Evolutionary conservation across 2,329 filamentous ascomycete species (phyloP).

Genomic region (Aspergillus intermedius): DNA sequence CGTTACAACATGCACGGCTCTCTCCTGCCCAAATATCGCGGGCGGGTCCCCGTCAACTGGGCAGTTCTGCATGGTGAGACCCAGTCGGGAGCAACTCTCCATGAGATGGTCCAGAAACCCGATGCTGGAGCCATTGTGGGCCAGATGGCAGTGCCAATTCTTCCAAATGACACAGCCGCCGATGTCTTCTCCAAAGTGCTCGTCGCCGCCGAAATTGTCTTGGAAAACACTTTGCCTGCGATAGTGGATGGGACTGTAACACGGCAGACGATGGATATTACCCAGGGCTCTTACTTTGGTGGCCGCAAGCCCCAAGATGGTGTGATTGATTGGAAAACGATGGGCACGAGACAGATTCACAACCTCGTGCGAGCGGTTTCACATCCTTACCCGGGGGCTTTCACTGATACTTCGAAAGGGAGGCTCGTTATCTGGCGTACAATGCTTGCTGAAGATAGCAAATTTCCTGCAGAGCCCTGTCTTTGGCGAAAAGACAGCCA

Average conservation of each 20-base stretch:
- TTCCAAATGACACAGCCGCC: background rate
- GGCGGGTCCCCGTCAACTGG: background rate
- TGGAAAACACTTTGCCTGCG: background rate
- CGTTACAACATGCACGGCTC: background rate
- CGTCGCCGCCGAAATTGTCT: background rate
- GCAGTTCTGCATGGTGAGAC: background rate
- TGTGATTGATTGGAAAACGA: background rate
- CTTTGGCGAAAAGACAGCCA: background rate
- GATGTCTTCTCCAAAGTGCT: background rate
- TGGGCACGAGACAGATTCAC: background rate
- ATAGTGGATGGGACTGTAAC: slow-evolving; percentile 1
- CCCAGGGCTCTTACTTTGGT: background rate
- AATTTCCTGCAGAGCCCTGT: background rate
- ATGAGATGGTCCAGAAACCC: background rate
- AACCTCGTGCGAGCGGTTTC: background rate
- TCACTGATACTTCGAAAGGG: background rate
- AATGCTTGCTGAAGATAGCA: background rate
- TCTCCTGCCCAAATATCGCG: background rate
- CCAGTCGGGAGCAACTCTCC: background rate
- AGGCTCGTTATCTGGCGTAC: background rate
- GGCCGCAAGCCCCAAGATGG: background rate
- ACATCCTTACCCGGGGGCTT: background rate
- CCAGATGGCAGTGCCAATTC: slow-evolving; percentile 1
- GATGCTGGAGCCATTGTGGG: background rate
- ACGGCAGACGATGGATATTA: background rate